Conservation (phyloP, 1,284 basidiomycete genomes). For the Fistulinella cinereoalba region DNA sequence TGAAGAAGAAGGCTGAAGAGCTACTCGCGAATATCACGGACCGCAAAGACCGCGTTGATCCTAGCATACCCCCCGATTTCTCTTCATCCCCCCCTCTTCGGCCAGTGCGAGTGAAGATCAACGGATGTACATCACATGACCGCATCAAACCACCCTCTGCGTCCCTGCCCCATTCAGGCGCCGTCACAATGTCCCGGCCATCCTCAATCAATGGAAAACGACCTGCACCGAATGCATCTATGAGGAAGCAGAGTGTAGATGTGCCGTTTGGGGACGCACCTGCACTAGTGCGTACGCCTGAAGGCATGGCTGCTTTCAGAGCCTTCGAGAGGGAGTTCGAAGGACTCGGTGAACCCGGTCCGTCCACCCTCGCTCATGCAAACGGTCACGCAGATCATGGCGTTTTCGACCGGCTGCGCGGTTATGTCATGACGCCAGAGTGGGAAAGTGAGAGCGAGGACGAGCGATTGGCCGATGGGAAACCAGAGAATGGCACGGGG, state of each 20-base stretch:
- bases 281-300: conserved; percentile 75
- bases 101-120: conserved; percentile 31
- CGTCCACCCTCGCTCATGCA: conserved; percentile 32
- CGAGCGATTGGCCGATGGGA: conserved; percentile 23
- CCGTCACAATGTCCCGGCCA: conserved; percentile 9
- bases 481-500: conserved; percentile 44
- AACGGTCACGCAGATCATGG: conserved; percentile 23
- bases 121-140: conserved; percentile 25
- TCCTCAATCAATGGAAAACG: conserved; percentile 20
- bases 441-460: conserved; percentile 43
- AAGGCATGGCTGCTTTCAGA: conserved; percentile 67
- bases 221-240: conserved; percentile 1
- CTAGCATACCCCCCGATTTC: conserved; percentile 39
- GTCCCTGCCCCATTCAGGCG: conserved; percentile 7
- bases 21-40: conserved; percentile 88
- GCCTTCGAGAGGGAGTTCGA: conserved; percentile 50
- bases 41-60: conserved; percentile 73
- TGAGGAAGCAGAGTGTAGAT: conserved; percentile 31
- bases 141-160: conserved; percentile 12
- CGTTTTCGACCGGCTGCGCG: conserved; percentile 17
- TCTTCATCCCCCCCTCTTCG: conserved; percentile 21
- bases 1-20: conserved; percentile 77
- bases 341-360: conserved; percentile 34
- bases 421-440: conserved; percentile 39
- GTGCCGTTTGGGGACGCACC: conserved; percentile 59